Evolutionary conservation across 2,329 filamentous ascomycete species (phyloP).

Genomic region (Fusarium oxysporum): DNA sequence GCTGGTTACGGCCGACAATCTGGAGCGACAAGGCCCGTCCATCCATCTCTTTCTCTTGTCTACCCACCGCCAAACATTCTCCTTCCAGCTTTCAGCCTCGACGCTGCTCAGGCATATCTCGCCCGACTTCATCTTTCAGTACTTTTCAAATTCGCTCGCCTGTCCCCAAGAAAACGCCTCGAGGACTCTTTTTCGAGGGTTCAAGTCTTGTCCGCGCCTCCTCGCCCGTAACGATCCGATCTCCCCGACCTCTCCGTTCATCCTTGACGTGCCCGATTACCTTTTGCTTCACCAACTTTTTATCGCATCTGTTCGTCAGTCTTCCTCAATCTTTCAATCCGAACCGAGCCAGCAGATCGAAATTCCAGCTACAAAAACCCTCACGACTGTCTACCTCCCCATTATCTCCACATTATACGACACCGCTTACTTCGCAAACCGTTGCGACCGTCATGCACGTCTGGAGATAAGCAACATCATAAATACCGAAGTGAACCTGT

Average conservation of each 20-base stretch:
- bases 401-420: conserved; percentile 17
- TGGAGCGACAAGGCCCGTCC: conserved; percentile 41
- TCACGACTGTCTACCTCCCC: background rate
- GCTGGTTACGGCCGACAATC: conserved; percentile 34
- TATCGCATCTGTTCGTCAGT: conserved; percentile 26
- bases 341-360: conserved; percentile 4
- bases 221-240: conserved; percentile 32
- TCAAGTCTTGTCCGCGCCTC: conserved; percentile 13
- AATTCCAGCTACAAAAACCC: background rate
- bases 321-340: conserved; percentile 1
- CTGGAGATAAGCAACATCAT: conserved; percentile 35
- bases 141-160: conserved; percentile 13
- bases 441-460: conserved; percentile 42
- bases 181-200: background rate
- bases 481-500: conserved; percentile 28
- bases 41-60: conserved; percentile 38
- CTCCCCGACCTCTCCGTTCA: conserved; percentile 32
- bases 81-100: conserved; percentile 40
- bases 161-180: conserved; percentile 1
- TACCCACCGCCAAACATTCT: conserved; percentile 42
- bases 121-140: conserved; percentile 22
- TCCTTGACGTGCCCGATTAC: conserved; percentile 32
- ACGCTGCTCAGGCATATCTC: conserved; percentile 30
- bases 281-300: conserved; percentile 34
- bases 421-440: conserved; percentile 26